These are phyloP conservation scores for Fusarium continuum DNA, from an alignment of 2,329 filamentous ascomycete genomes.

Conservation along the genomic window DNA sequence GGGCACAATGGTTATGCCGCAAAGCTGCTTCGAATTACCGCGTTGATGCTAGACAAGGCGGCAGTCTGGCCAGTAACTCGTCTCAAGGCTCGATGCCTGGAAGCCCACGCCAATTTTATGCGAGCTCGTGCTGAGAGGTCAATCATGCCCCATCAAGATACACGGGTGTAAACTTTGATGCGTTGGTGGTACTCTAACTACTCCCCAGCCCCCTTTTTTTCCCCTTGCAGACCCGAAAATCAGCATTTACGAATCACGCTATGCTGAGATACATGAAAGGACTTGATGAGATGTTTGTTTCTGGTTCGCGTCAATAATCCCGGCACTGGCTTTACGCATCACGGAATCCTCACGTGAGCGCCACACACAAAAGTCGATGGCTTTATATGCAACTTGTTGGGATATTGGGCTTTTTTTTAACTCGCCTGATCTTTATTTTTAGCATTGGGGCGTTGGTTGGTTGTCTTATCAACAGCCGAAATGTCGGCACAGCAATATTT, in stretches of 20 bases:
- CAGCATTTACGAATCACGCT: neutral
- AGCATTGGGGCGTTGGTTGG: conserved; percentile 32
- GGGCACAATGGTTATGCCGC: conserved; percentile 80
- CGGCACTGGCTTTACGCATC: neutral
- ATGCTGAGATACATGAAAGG: neutral
- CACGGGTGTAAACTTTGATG: conserved; percentile 9
- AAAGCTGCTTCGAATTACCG: conserved; percentile 84
- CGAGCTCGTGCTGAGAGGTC: conserved; percentile 63
- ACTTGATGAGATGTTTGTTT: neutral
- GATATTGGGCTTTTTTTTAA: conserved; percentile 6
- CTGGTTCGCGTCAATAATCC: neutral
- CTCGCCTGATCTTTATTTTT: conserved; percentile 17
- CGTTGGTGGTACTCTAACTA: neutral
- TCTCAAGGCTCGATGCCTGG: conserved; percentile 64
- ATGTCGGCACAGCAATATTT: conserved; percentile 1
- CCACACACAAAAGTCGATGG: conserved; percentile 25
- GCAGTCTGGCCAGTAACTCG: conserved; percentile 84
- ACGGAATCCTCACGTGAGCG: neutral
- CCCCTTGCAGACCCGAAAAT: neutral
- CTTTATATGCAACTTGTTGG: conserved; percentile 13
- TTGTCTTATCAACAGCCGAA: conserved; percentile 6
- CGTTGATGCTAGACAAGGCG: conserved; percentile 86
- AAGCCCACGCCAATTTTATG: conserved; percentile 63
- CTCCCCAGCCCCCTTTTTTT: no score
- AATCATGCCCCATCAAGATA: conserved; percentile 52